These are phyloP conservation scores for Yarrowia galli DNA, from an alignment of 1,139 yeast genomes.

Conservation along the genomic window DNA sequence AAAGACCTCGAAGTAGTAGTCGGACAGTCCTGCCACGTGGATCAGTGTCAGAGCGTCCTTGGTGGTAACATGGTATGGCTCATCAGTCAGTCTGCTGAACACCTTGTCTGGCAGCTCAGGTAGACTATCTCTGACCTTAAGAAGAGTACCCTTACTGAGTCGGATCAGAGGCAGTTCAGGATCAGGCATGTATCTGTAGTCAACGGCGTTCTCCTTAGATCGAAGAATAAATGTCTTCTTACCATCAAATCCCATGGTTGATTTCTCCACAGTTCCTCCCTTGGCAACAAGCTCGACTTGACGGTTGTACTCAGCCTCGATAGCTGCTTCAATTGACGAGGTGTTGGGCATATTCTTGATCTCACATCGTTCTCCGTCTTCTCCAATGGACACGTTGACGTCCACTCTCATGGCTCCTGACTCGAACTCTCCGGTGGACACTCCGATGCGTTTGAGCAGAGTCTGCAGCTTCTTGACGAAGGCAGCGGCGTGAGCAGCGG, in stretches of 20 bases:
- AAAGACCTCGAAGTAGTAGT: constrained; percentile 61
- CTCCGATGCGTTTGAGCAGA: constrained; percentile 67
- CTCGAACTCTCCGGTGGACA: constrained; percentile 90
- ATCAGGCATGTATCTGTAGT: constrained; percentile 94
- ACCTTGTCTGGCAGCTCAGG: constrained; percentile 73
- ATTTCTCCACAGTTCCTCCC: constrained; percentile 58
- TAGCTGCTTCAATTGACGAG: constrained; percentile 79
- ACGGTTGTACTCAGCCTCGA: constrained; percentile 74
- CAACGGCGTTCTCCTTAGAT: constrained; percentile 80
- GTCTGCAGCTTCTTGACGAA: constrained; percentile 84
- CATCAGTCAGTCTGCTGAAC: constrained; percentile 56
- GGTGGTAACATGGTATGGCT: constrained; percentile 66
- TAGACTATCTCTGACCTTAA: constrained; percentile 53
- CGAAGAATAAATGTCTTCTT: constrained; percentile 67
- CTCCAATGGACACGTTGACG: constrained; percentile 82
- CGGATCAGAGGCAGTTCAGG: constrained; percentile 75
- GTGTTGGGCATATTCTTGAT: constrained; percentile 88
- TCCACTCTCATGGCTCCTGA: constrained; percentile 96
- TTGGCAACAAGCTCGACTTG: constrained; percentile 59
- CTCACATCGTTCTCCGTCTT: constrained; percentile 74
- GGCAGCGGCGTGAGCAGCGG: constrained; percentile 71
- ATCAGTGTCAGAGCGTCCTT: constrained; percentile 75
- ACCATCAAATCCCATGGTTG: constrained; percentile 96
- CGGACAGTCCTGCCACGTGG: constrained; percentile 56
- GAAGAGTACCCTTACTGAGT: constrained; percentile 56